Evolutionary conservation across 805 yeast species (phyloP).

Genomic region (Wickerhamomyces mucosus): DNA sequence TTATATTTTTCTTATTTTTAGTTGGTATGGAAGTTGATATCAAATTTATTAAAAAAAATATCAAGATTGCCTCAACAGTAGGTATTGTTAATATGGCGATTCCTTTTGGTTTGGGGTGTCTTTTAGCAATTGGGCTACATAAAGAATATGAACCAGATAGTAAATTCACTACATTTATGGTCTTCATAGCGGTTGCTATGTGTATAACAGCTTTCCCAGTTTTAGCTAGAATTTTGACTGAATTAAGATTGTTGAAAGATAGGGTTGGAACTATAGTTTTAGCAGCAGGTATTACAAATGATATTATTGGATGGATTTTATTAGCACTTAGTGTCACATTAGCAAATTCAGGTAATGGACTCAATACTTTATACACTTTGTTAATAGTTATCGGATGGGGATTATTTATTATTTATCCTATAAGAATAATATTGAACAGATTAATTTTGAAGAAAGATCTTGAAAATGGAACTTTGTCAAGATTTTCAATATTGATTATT

Average conservation of each 20-base stretch:
- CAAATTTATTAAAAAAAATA: constrained; percentile 49
- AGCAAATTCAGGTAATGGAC: constrained; percentile 63
- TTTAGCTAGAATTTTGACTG: constrained; percentile 67
- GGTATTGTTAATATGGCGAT: constrained; percentile 66
- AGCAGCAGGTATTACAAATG: constrained; percentile 78
- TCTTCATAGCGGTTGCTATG: constrained; percentile 75
- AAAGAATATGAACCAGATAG: constrained; percentile 39
- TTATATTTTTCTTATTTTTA: constrained; percentile 63
- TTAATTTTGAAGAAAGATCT: constrained; percentile 40
- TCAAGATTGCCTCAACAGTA: constrained; percentile 53
- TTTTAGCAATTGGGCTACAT: constrained; percentile 59
- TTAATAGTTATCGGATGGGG: constrained; percentile 65
- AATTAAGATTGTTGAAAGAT: constrained; percentile 58
- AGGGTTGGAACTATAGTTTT: constrained; percentile 66
- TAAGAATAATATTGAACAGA: constrained; percentile 37
- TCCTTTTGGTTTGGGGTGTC: constrained; percentile 76
- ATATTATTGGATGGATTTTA: constrained; percentile 72
- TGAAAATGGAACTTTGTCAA: constrained; percentile 52
- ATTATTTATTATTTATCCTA: constrained; percentile 46
- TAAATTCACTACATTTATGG: constrained; percentile 66
- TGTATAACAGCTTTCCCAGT: constrained; percentile 85
- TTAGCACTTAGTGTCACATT: constrained; percentile 68
- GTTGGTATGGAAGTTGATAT: constrained; percentile 76
- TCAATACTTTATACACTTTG: constrained; percentile 60
- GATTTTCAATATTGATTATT: constrained; percentile 46